phyloP scores from a whole-genome alignment of 352 stramenopile genomes.

The Pythium brachiatum region DNA sequence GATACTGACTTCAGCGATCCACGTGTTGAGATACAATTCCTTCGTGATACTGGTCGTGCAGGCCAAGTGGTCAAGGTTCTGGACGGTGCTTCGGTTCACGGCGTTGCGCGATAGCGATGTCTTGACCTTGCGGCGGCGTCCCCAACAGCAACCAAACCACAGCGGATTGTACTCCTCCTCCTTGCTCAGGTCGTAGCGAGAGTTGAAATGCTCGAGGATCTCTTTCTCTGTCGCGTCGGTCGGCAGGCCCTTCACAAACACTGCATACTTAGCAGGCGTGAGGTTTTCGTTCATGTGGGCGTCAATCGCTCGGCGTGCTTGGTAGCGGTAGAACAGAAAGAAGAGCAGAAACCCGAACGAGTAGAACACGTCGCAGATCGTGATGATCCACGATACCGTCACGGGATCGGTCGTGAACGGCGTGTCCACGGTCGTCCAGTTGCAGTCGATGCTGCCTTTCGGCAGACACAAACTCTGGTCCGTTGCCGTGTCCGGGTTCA shows the following conservation, averaged over 20 bases:
- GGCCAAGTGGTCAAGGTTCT: conserved; percentile 66
- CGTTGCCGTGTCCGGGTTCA: conserved; percentile 50
- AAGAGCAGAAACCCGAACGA: conserved; percentile 72
- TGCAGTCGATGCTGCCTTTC: conserved; percentile 67
- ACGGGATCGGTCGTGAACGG: conserved; percentile 58
- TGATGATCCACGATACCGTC: conserved; percentile 76
- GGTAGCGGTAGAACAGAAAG: conserved; percentile 48
- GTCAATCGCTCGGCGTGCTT: conserved; percentile 49
- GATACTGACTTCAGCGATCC: conserved; percentile 85
- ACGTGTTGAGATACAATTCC: conserved; percentile 73
- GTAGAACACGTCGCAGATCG: conserved; percentile 53
- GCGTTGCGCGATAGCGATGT: conserved; percentile 40
- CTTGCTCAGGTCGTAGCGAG: conserved; percentile 64
- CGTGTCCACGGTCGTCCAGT: conserved; percentile 57
- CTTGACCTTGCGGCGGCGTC: conserved; percentile 44
- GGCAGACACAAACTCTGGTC: conserved; percentile 47
- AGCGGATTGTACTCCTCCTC: conserved; percentile 61
- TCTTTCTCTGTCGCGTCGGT: conserved; percentile 58
- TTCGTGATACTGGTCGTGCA: conserved; percentile 38
- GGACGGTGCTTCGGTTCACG: conserved; percentile 45
- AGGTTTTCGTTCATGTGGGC: conserved; percentile 71
- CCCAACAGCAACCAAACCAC: conserved; percentile 68
- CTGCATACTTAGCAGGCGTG: conserved; percentile 76
- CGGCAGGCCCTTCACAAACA: conserved; percentile 74
- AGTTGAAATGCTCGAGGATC: conserved; percentile 76